Conservation (phyloP, 1,139 yeast genomes). For the Blastobotrys indianensis region DNA sequence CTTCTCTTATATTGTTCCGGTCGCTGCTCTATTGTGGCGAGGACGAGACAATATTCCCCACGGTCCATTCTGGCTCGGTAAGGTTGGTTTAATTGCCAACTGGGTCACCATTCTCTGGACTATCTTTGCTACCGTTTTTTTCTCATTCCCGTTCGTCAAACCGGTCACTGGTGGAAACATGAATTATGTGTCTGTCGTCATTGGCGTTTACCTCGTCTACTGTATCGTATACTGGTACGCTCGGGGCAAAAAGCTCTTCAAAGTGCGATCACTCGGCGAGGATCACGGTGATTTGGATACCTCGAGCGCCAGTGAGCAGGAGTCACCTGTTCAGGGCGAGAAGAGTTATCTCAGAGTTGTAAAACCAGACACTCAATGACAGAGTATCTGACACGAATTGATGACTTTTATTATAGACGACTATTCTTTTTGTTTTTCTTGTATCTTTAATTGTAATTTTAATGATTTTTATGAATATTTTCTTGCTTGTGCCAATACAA, state of each 20-base stretch:
- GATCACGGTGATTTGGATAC: no score
- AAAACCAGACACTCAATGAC: no score
- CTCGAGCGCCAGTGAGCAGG: no score
- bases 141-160: conserved; percentile 71
- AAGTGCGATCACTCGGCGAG: neutral
- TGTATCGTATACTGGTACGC: conserved; percentile 11
- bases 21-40: conserved; percentile 47
- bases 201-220: conserved; percentile 10
- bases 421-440: no score
- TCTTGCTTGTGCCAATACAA: no score
- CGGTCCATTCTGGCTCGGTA: conserved; percentile 63
- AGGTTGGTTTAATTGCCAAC: conserved; percentile 55
- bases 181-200: conserved; percentile 47
- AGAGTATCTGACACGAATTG: no score
- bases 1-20: conserved; percentile 74
- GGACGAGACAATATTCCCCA: conserved; percentile 39
- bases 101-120: conserved; percentile 57
- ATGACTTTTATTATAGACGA: no score
- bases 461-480: no score
- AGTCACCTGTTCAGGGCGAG: no score
- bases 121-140: conserved; percentile 53
- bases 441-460: no score
- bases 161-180: conserved; percentile 57
- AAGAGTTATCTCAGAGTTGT: no score
- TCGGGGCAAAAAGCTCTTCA: conserved; percentile 11